These are phyloP conservation scores for Coelastrella sp. DNA, from an alignment of 139 green algal species.

Conservation along the genomic window DNA sequence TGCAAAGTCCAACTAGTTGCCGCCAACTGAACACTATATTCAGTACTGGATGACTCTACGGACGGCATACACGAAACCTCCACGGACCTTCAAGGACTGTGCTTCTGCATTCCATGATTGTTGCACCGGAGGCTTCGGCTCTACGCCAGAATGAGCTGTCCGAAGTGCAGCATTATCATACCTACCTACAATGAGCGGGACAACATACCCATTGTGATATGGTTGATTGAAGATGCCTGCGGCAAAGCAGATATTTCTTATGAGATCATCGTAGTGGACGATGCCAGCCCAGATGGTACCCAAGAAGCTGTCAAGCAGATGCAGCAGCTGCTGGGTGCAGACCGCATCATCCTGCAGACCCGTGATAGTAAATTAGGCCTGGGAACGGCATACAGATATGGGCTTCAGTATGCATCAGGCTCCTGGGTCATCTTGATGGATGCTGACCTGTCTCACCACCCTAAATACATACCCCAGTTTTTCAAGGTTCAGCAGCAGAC, in stretches of 20 bases:
- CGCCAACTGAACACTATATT: too few species aligned
- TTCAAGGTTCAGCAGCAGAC: conserved; percentile 68
- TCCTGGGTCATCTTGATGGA: conserved; percentile 97
- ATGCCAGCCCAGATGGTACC: conserved; percentile 95
- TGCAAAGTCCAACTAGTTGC: too few species aligned
- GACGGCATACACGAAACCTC: too few species aligned
- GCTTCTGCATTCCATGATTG: neutral
- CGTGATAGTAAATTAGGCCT: conserved; percentile 87
- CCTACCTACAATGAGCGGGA: conserved; percentile 97
- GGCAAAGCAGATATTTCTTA: conserved; percentile 58
- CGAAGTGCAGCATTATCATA: conserved; percentile 89
- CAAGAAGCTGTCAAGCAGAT: conserved; percentile 62
- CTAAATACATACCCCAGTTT: conserved; percentile 53
- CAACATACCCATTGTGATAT: conserved; percentile 91
- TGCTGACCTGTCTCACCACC: conserved; percentile 96
- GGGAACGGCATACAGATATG: conserved; percentile 66
- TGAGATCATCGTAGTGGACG: conserved; percentile 96
- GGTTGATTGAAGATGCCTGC: conserved; percentile 83
- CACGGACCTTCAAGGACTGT: too few species aligned
- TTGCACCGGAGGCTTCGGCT: neutral
- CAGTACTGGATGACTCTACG: too few species aligned
- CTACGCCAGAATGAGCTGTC: neutral
- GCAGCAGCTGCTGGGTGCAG: conserved; percentile 22
- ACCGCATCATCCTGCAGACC: conserved; percentile 59
- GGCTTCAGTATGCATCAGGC: conserved; percentile 61